Conservation (phyloP, 352 stramenopile species). For the Phytopythium boreale region DNA sequence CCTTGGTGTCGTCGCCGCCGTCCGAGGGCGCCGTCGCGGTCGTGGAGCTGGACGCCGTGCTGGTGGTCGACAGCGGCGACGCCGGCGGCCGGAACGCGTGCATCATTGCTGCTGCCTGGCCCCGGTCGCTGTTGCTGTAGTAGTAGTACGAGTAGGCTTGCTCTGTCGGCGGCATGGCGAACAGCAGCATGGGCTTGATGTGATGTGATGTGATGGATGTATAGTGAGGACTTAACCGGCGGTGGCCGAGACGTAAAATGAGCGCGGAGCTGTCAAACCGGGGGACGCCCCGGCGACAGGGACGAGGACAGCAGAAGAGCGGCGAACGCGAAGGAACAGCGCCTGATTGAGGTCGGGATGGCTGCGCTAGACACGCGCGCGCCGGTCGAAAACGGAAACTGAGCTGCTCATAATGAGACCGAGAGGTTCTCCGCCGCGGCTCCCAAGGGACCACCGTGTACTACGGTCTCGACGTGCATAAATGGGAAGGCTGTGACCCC, state of each 20-base stretch:
- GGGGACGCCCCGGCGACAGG: neutral
- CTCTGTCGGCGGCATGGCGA: neutral
- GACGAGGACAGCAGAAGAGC: neutral
- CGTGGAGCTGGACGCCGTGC: neutral
- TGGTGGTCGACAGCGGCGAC: constrained; percentile 1
- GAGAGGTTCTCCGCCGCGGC: too few relatives aligned
- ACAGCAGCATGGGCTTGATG: neutral
- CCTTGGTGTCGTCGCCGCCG: neutral
- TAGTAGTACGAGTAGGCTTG: neutral
- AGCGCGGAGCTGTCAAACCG: constrained; percentile 2
- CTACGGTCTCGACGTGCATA: neutral
- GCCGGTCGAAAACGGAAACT: neutral
- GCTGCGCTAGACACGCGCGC: constrained; percentile 1
- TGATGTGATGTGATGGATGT: neutral
- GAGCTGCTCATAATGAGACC: too few relatives aligned
- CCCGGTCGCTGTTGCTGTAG: neutral
- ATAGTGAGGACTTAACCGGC: neutral
- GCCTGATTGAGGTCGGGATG: neutral
- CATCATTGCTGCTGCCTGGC: neutral
- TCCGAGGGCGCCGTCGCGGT: neutral
- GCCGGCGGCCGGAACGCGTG: neutral
- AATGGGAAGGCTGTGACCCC: neutral
- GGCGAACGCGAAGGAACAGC: neutral
- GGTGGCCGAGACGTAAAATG: constrained; percentile 5
- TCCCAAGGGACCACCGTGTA: neutral